Evolutionary conservation across 306 rosid genomes (phyloP), one percentile per base, ranked within the genome.

Genomic region (Canavalia ensiformis): DNA sequence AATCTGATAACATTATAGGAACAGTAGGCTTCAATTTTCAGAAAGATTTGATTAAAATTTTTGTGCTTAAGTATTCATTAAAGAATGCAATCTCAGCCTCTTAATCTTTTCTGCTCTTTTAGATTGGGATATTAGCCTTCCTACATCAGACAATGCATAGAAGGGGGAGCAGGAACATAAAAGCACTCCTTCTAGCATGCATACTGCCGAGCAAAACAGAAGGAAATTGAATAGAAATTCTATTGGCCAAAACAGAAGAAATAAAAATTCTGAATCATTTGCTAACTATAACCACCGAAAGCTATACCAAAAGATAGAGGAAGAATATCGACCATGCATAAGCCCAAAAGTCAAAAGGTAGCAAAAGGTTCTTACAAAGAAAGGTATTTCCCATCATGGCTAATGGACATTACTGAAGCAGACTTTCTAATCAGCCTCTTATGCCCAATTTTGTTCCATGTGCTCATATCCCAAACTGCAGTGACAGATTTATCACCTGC

Each of bases 351-450:
- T 78, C 58, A 57, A 44, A 57, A 33, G 60, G 77, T 52, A 80
- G 80, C 37, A 31, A 60, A n/a, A 64, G 72, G 81, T 81, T 75
- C 99, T 93, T 88, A 95, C 99, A 93, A 78, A 71, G 99, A 95
- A 77, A 95, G 91, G 88, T 95, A 95, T 88, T 95, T 95, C 78
- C 99, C 99, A 74, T 95, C 99, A 78, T 80, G 91, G 90, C 99
- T 95, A 73, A 90, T 84, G 50, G 99, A 87, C 96, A 95, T 89
- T 58, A 91, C 76, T 13, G 96, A 85, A 66, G 98, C 97, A 51
- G 97, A 87, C 86, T 95, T 93, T 82, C 82, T 85, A 82, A 95
- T 91, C 49, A 95, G 88, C 89, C 83, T 90, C 92, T 95, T 95
- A 79, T 89, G 84, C 72, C 99, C 99, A 74, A 95, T 91, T 93